A percentile compares a stretch with the other conserved stretches of the same genome.
Conservation (phyloP, 2,329 filamentous ascomycete species). For the Aspergillus aculeatinus region DNA sequence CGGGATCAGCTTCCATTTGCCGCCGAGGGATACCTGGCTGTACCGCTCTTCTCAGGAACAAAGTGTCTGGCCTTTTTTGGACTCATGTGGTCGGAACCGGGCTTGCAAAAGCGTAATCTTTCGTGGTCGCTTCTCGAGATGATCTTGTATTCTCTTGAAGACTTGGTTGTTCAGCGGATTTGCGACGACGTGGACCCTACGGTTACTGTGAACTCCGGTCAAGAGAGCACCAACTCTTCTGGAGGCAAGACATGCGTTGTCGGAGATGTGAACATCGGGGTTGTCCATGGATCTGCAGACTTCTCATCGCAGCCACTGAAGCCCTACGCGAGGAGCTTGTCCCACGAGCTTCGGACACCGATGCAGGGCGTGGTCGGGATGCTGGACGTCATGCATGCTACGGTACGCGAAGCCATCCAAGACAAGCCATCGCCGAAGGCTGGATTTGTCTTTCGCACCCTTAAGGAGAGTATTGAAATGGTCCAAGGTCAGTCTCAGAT, state of each 20-base stretch:
- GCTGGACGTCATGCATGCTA: slow-evolving; percentile 74
- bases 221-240: slow-evolving; percentile 25
- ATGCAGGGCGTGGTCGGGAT: slow-evolving; percentile 77
- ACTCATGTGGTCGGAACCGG: slow-evolving; percentile 67
- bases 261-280: slow-evolving; percentile 41
- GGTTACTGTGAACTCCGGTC: slow-evolving; percentile 29
- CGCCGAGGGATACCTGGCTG: slow-evolving; percentile 65
- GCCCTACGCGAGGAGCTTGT: slow-evolving; percentile 70
- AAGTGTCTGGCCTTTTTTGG: slow-evolving; percentile 70
- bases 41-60: slow-evolving; percentile 64
- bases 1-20: slow-evolving; percentile 58
- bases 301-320: slow-evolving; percentile 63
- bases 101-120: slow-evolving; percentile 55
- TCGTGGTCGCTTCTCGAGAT: slow-evolving; percentile 68
- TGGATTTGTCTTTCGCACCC: slow-evolving; percentile 57
- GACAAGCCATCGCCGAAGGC: slow-evolving; percentile 52
- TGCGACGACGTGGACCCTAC: slow-evolving; percentile 53
- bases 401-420: slow-evolving; percentile 64
- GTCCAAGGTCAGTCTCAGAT: slow-evolving; percentile 57
- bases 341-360: slow-evolving; percentile 69
- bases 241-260: slow-evolving; percentile 20
- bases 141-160: slow-evolving; percentile 67
- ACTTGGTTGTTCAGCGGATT: slow-evolving; percentile 61
- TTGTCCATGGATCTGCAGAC: slow-evolving; percentile 57
- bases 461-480: slow-evolving; percentile 69